These are phyloP conservation scores for Mortierella hygrophila DNA, from an alignment of 192 early-diverging fungal genomes.

Conservation along the genomic window DNA sequence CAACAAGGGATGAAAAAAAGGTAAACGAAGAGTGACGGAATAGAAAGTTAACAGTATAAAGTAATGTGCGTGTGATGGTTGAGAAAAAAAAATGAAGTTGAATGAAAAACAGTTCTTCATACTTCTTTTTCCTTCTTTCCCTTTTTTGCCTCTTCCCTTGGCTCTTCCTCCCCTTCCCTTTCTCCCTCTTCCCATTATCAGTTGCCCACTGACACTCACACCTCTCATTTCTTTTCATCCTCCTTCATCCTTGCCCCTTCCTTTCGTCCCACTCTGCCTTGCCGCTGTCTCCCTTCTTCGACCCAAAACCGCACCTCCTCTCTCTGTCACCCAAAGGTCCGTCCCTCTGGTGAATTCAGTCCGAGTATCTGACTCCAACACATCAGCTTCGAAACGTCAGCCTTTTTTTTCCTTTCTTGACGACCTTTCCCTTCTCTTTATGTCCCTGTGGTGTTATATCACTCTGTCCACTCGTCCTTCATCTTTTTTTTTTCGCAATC, in stretches of 20 bases:
- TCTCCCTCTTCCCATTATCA: neutral
- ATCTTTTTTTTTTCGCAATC: neutral
- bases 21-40: neutral
- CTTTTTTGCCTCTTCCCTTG: neutral
- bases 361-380: too few species aligned
- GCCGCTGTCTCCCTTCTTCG: too few species aligned
- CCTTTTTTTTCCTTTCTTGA: neutral
- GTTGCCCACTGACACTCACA: too few species aligned
- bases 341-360: too few species aligned
- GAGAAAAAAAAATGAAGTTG: neutral
- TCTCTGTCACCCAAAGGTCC: too few species aligned
- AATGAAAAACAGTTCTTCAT: neutral
- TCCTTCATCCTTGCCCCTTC: too few species aligned
- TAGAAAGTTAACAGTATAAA: neutral
- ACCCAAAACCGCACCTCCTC: too few species aligned
- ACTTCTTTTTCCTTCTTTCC: neutral
- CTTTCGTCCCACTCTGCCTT: too few species aligned
- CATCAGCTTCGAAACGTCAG: neutral
- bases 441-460: neutral
- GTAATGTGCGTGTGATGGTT: too few species aligned
- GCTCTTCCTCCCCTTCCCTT: neutral
- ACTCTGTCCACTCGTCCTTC: neutral
- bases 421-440: too few species aligned
- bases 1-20: neutral
- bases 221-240: too few species aligned